Evolutionary conservation across 139 green algal genomes (phyloP), one percentile per base, ranked within the genome.

Genomic region (Coelastrella sp.): DNA sequence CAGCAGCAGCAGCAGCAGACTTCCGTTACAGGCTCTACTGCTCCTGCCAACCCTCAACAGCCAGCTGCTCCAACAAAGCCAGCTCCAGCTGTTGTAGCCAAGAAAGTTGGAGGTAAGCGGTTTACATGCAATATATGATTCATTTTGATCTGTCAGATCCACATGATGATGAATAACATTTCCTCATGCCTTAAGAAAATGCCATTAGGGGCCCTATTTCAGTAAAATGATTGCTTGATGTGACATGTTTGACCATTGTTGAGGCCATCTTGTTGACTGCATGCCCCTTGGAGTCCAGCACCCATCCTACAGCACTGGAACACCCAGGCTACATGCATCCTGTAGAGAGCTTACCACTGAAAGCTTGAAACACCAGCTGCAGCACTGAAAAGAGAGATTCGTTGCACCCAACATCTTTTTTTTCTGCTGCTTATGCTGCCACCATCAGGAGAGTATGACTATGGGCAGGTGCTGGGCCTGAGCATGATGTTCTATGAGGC

Each of bases 401-500:
- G 1, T 25, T 78, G 15, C 22, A 78, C 22, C 8, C 72, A 17
- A 49, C 10, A 25, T 24, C 20, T 49, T 0, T 8, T 12, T 8
- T 6, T 12, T 49, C 4, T 78, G 19, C 12, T 12, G 12, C 15
- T 78, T 1, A 27, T 17, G 8, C 20, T 17, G 10, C 10, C 72
- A 78, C 14, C 65, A 73, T 15, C 72, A 78, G 74, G 25, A 59
- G 25, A 57, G 58, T 73, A 82, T 58, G 72, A 94, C 57, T 94
- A 94, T 68, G 76, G 72, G 6, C 65, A 85, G 59, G 81, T 92
- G 19, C 83, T 93, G 49, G 84, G 65, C 22, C 78, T 91, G 24
- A 86, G 60, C 65, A 68, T 96, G 24, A 90, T 95, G 76, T 96
- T 96, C 89, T 93, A 94, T 72, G 92, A 96, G 85, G 91, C 93